Conservation (phyloP, 129 eudicot genomes). For the Chrysanthemum lavandulifolium region DNA sequence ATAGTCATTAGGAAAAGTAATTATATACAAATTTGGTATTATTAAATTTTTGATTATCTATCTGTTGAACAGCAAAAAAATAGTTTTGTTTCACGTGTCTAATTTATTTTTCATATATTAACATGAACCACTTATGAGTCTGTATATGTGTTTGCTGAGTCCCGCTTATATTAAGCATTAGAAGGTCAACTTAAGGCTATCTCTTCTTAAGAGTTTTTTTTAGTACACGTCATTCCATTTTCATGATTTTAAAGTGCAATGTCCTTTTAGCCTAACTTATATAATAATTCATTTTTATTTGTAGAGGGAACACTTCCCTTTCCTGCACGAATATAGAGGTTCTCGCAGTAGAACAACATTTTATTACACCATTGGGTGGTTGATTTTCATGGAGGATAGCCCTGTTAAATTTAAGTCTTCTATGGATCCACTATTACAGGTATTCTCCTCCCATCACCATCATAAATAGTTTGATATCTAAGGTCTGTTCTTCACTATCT, state of each 20-base stretch:
- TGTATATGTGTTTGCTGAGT: constrained; percentile 3
- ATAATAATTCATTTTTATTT: constrained; percentile 14
- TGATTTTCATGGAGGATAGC: constrained; percentile 91
- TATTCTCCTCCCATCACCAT: constrained; percentile 23
- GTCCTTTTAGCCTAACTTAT: background rate
- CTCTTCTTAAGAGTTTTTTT: background rate
- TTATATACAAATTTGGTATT: background rate
- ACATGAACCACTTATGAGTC: background rate
- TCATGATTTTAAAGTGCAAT: background rate
- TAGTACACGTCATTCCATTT: background rate
- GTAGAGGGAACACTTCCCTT: constrained; percentile 97
- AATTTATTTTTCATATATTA: background rate
- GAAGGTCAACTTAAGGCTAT: background rate
- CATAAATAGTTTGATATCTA: background rate
- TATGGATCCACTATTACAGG: constrained; percentile 87
- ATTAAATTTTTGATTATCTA: background rate
- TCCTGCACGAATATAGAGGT: constrained; percentile 75
- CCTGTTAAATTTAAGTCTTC: constrained; percentile 80
- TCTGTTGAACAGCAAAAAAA: too few species aligned
- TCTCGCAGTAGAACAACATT: constrained; percentile 94
- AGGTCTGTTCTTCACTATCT: background rate
- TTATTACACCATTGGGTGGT: constrained; percentile 93
- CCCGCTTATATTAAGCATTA: background rate
- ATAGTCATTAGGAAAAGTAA: background rate
- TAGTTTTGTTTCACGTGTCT: too few species aligned